A percentile compares a stretch with the other conserved stretches of the same genome.
phyloP scores from a whole-genome alignment of 2,329 filamentous ascomycete species.

The Aureobasidium melanogenum region DNA sequence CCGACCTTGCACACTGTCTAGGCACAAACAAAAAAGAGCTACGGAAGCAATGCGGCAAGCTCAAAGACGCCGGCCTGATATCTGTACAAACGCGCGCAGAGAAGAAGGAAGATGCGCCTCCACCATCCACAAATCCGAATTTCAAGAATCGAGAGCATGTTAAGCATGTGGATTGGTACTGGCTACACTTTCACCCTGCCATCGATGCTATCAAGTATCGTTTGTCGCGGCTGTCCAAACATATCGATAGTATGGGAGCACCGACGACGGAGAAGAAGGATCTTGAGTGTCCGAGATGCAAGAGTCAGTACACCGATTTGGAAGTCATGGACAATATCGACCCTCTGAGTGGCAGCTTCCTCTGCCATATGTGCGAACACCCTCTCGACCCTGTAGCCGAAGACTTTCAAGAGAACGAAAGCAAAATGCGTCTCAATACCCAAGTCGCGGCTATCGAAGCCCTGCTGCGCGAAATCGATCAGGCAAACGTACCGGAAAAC shows the following conservation, averaged over 20 bases:
- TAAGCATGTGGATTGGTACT: conserved; percentile 74
- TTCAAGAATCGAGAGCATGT: conserved; percentile 26
- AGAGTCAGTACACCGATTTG: conserved; percentile 78
- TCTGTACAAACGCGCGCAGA: conserved; percentile 55
- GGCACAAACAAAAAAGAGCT: conserved; percentile 87
- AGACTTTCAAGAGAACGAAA: conserved; percentile 54
- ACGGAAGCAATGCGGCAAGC: conserved; percentile 75
- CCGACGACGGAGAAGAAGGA: conserved; percentile 81
- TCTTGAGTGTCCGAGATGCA: conserved; percentile 74
- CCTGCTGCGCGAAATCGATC: conserved; percentile 67
- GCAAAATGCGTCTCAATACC: conserved; percentile 65
- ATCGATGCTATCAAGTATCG: conserved; percentile 96
- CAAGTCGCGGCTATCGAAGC: conserved; percentile 73
- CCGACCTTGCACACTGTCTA: conserved; percentile 79
- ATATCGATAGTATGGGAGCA: conserved; percentile 74
- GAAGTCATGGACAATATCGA: conserved; percentile 75
- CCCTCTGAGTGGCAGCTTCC: conserved; percentile 46
- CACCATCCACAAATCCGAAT: conserved; percentile 12
- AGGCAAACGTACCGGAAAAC: conserved; percentile 61
- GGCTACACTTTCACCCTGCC: conserved; percentile 86
- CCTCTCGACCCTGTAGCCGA: conserved; percentile 53
- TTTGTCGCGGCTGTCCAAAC: conserved; percentile 78
- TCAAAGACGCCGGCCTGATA: conserved; percentile 80
- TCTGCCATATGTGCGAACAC: conserved; percentile 69
- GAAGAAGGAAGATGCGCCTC: conserved; percentile 25